Evolutionary conservation across 2,329 filamentous ascomycete species (phyloP).

Genomic region (Lecanosticta acicola): DNA sequence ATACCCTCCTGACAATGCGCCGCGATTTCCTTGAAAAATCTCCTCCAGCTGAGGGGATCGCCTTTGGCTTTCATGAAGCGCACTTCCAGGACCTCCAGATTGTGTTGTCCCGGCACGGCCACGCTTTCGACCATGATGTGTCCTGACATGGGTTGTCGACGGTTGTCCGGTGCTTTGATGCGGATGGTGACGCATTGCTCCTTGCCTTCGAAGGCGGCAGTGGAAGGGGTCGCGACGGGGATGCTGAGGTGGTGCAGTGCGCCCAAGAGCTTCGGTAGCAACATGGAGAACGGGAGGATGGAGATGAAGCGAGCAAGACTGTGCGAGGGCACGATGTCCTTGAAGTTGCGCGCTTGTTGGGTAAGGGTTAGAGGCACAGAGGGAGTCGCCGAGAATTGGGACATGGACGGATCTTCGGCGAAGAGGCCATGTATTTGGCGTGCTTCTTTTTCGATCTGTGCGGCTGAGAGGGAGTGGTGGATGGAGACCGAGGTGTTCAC

Average conservation of each 20-base stretch:
- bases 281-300: constrained; percentile 64
- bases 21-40: constrained; percentile 95
- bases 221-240: constrained; percentile 51
- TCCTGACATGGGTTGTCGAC: constrained; percentile 67
- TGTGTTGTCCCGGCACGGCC: constrained; percentile 39
- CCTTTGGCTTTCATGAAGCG: constrained; percentile 92
- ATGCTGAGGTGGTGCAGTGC: constrained; percentile 82
- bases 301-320: constrained; percentile 91
- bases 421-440: constrained; percentile 54
- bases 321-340: constrained; percentile 83
- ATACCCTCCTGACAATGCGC: constrained; percentile 82
- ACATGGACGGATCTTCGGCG: constrained; percentile 75
- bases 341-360: constrained; percentile 80
- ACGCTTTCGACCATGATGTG: constrained; percentile 68
- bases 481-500: constrained; percentile 25
- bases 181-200: constrained; percentile 52
- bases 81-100: constrained; percentile 66
- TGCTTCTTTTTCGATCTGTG: constrained; percentile 28
- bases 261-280: constrained; percentile 73
- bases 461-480: constrained; percentile 22
- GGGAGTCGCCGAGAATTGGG: constrained; percentile 76
- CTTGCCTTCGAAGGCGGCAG: constrained; percentile 38
- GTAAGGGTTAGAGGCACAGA: constrained; percentile 78
- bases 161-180: constrained; percentile 67
- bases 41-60: constrained; percentile 90